Conservation (phyloP, 805 yeast species). For the Candida krabiensis region DNA sequence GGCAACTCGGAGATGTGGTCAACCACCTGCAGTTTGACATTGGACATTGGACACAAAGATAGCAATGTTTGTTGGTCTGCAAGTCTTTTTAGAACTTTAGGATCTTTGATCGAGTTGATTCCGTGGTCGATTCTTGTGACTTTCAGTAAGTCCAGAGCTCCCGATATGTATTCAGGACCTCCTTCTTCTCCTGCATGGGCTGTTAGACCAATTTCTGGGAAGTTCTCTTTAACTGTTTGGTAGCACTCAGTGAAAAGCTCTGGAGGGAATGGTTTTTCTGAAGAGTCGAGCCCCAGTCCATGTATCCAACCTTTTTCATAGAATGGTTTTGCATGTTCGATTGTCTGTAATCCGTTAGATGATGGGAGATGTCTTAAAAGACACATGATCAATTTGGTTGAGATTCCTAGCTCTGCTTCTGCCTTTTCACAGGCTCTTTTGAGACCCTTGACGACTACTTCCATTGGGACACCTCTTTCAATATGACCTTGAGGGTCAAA, state of each 20-base stretch:
- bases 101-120: slow-evolving; percentile 59
- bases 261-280: slow-evolving; percentile 80
- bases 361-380: slow-evolving; percentile 74
- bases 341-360: slow-evolving; percentile 54
- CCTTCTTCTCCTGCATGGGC: slow-evolving; percentile 95
- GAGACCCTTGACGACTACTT: slow-evolving; percentile 64
- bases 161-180: slow-evolving; percentile 63
- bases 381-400: slow-evolving; percentile 79
- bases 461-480: slow-evolving; percentile 61
- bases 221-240: slow-evolving; percentile 42
- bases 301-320: slow-evolving; percentile 59
- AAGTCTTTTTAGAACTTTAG: slow-evolving; percentile 53
- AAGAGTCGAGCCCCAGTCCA: slow-evolving; percentile 81
- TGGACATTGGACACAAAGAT: slow-evolving; percentile 76
- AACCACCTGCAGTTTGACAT: slow-evolving; percentile 74
- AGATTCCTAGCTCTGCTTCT: slow-evolving; percentile 53
- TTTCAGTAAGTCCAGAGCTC: slow-evolving; percentile 56
- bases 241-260: slow-evolving; percentile 66
- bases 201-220: slow-evolving; percentile 60
- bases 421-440: slow-evolving; percentile 68
- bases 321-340: slow-evolving; percentile 51
- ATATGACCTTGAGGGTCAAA: slow-evolving; percentile 87
- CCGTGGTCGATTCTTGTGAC: slow-evolving; percentile 83
- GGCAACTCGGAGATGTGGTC: slow-evolving; percentile 68
- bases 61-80: slow-evolving; percentile 57